Evolutionary conservation across 2,329 filamentous ascomycete genomes (phyloP).

Genomic region (Dothistroma septosporum): DNA sequence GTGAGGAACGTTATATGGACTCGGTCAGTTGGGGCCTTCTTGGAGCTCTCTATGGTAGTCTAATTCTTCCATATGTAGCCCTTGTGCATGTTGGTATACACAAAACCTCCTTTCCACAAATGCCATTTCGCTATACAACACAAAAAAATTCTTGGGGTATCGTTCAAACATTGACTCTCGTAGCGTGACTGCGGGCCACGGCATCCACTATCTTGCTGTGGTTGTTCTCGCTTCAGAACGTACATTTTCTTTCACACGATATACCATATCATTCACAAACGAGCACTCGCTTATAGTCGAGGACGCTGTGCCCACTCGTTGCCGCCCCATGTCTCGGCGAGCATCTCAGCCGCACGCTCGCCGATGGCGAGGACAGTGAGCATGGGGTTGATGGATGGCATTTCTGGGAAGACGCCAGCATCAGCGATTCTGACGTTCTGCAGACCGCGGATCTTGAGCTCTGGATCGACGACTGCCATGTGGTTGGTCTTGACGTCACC

Average conservation of each 20-base stretch:
- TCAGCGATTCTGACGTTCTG: conserved; percentile 75
- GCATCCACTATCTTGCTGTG: conserved; percentile 1
- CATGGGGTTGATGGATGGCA: conserved; percentile 86
- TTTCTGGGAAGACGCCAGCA: conserved; percentile 82
- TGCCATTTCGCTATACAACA: not conserved
- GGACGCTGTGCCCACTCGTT: conserved; percentile 43
- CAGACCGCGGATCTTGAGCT: conserved; percentile 68
- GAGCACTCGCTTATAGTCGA: conserved; percentile 43
- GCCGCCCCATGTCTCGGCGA: conserved; percentile 66
- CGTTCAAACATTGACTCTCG: conserved; percentile 3
- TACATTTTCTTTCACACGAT: conserved; percentile 2
- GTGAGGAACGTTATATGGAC: too few relatives aligned
- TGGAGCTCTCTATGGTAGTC: not conserved
- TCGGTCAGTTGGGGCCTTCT: not conserved
- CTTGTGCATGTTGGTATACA: conserved; percentile 5
- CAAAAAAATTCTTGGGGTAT: conserved; percentile 1
- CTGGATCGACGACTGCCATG: conserved; percentile 73
- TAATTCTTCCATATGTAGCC: not conserved
- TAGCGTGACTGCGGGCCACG: conserved; percentile 6
- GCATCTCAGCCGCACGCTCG: conserved; percentile 78
- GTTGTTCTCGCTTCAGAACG: conserved; percentile 7
- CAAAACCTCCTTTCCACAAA: not conserved
- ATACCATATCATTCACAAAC: not conserved
- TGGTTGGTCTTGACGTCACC: conserved; percentile 65
- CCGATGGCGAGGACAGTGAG: conserved; percentile 79